Evolutionary conservation across 371 early-diverging fungal species (phyloP).

Genomic region (Coelomomyces lativittatus): DNA sequence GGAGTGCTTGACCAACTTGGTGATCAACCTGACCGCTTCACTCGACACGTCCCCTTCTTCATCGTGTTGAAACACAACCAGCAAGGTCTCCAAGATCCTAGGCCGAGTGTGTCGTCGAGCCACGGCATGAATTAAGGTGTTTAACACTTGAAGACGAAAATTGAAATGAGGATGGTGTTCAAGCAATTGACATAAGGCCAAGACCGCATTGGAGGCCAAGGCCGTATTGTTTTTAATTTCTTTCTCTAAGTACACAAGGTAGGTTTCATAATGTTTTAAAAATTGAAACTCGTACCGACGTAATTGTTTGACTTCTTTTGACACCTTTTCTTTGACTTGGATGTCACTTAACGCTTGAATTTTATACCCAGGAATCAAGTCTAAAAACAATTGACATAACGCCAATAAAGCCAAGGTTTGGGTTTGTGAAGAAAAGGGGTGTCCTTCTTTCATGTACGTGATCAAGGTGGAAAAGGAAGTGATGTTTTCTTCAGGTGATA

Average conservation of each 20-base stretch:
- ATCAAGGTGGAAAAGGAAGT: no score
- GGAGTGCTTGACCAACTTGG: not conserved
- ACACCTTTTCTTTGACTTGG: not conserved
- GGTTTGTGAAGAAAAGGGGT: no score
- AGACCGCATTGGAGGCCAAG: not conserved
- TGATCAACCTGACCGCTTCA: not conserved
- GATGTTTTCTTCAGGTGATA: no score
- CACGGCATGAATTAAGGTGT: not conserved
- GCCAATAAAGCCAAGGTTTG: not conserved
- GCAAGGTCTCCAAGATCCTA: not conserved
- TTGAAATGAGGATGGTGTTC: conserved; percentile 1
- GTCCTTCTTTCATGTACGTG: no score
- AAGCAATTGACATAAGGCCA: conserved; percentile 1
- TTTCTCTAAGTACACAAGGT: not conserved
- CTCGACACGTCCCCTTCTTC: not conserved
- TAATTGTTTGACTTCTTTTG: not conserved
- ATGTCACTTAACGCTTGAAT: not conserved
- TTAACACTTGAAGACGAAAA: not conserved
- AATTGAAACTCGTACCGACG: not conserved
- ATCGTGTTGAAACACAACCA: not conserved
- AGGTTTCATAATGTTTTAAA: not conserved
- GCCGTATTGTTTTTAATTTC: not conserved
- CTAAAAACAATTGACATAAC: not conserved
- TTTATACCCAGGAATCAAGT: conserved; percentile 1
- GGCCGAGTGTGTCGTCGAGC: not conserved